phyloP scores from a whole-genome alignment of 495 filamentous ascomycete species.

The Penicillium malachiteum region DNA sequence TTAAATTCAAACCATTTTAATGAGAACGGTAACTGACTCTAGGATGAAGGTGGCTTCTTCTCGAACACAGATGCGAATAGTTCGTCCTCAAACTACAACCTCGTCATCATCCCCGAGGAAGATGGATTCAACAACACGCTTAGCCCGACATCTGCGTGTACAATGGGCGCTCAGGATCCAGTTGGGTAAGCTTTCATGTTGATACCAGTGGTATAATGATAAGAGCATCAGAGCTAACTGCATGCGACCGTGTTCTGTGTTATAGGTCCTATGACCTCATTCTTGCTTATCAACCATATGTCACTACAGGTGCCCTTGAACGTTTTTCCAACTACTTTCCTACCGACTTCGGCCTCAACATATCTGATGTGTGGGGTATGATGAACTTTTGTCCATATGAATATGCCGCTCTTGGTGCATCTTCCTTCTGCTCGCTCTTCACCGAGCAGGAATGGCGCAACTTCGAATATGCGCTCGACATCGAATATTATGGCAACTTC shows the following conservation, averaged over 20 bases:
- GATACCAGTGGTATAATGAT: too few species aligned
- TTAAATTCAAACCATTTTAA: not conserved
- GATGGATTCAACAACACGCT: constrained; percentile 51
- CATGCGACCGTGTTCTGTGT: not conserved
- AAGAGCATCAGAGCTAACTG: too few species aligned
- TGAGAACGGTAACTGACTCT: not conserved
- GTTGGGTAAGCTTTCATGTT: constrained; percentile 1
- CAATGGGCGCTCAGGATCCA: constrained; percentile 2
- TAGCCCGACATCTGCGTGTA: constrained; percentile 40
- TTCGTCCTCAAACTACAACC: constrained; percentile 37
- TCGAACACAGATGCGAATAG: constrained; percentile 34
- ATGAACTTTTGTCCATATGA: constrained; percentile 46
- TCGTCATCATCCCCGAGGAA: constrained; percentile 49
- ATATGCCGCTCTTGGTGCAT: constrained; percentile 26
- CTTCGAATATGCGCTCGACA: constrained; percentile 56
- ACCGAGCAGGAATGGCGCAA: constrained; percentile 57
- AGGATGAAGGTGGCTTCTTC: constrained; percentile 34
- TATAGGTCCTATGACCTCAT: not conserved
- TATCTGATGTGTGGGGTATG: constrained; percentile 52
- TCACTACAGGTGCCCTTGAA: constrained; percentile 16
- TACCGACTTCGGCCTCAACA: constrained; percentile 46
- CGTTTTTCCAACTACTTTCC: constrained; percentile 27
- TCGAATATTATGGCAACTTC: constrained; percentile 57
- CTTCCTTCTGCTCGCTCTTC: constrained; percentile 53
- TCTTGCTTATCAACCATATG: constrained; percentile 12